Evolutionary conservation across 164 flowering plant genomes (phyloP), one percentile per base, ranked within the genome.

Genomic region (Chloranthus sessilifolius): DNA sequence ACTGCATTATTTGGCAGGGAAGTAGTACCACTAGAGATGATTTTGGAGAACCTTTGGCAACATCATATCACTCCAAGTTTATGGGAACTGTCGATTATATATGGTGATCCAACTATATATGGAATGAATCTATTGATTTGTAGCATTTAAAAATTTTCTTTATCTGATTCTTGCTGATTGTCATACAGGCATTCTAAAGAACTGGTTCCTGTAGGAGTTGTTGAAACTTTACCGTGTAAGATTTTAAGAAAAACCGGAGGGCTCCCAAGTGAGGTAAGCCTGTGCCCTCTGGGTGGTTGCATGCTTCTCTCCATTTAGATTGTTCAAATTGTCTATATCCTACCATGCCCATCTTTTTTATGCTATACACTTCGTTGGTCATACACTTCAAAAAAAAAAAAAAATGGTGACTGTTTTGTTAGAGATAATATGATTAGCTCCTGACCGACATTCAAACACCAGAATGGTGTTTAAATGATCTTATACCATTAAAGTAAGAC

Each of bases 11-110:
- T n/a, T n/a, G n/a, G n/a, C 67, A 67, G 71, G 71, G 71, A 28
- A 58, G 43, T 41, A 25, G 53, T 29, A 23, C 33, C 37, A 77
- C 85, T 4, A 75, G 97, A 71, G 84, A 89, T 67, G 43, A 50
- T 17, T 5, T 8, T 50, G 95, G 95, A 43, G 97, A 89, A 55
- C 95, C 97, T 1, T 65, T 77, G 63, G 92, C 78, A 44, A 89
- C 95, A 29, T 78, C 92, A 7, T 80, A 66, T 56, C 91, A 83
- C 64, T 74, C 89, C 58, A 65, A 55, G 56, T 88, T 81, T 57
- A 63, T 73, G 77, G 90, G 95, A 67, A 83, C 97, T 42, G 88
- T 82, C 34, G 97, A 89, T 60, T 89, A 86, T 66, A 83, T 89
- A 55, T 89, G 95, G 92, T 85, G 65, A 43, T 35, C 12, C 10